phyloP scores from a whole-genome alignment of 2,329 filamentous ascomycete species.

The Metarhizium sp. region DNA sequence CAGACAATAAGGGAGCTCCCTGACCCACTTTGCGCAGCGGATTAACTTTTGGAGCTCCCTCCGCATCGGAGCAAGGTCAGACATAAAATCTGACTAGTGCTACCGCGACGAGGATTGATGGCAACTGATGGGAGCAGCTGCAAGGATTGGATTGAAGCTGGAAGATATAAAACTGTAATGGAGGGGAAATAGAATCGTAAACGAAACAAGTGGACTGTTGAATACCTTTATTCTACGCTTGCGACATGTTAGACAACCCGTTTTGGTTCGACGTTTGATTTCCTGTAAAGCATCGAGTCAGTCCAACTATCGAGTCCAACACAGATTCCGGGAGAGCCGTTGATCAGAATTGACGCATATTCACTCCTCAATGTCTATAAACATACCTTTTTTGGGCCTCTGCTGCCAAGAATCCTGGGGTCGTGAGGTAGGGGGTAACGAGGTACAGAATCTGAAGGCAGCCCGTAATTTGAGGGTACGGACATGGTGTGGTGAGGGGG shows the following conservation, averaged over 20 bases:
- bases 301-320: background rate
- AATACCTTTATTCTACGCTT: slow-evolving; percentile 54
- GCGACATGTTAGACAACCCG: slow-evolving; percentile 52
- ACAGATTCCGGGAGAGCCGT: background rate
- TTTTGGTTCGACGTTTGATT: slow-evolving; percentile 54
- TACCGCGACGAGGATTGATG: background rate
- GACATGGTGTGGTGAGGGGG: slow-evolving; percentile 26
- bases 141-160: background rate
- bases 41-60: slow-evolving; percentile 3
- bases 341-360: background rate
- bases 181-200: background rate
- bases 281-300: slow-evolving; percentile 31
- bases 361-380: background rate
- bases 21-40: slow-evolving; percentile 2
- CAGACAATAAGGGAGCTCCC: background rate
- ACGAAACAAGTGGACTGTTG: slow-evolving; percentile 1
- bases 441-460: slow-evolving; percentile 32
- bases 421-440: slow-evolving; percentile 40
- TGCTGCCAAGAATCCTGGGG: slow-evolving; percentile 35
- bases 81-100: background rate
- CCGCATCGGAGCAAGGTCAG: background rate
- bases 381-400: slow-evolving; percentile 49
- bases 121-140: background rate
- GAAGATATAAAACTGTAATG: background rate
- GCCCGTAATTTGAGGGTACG: slow-evolving; percentile 26